Evolutionary conservation across 1,139 yeast genomes (phyloP), one percentile per base, ranked within the genome.

Genomic region (Pichia sp.): DNA sequence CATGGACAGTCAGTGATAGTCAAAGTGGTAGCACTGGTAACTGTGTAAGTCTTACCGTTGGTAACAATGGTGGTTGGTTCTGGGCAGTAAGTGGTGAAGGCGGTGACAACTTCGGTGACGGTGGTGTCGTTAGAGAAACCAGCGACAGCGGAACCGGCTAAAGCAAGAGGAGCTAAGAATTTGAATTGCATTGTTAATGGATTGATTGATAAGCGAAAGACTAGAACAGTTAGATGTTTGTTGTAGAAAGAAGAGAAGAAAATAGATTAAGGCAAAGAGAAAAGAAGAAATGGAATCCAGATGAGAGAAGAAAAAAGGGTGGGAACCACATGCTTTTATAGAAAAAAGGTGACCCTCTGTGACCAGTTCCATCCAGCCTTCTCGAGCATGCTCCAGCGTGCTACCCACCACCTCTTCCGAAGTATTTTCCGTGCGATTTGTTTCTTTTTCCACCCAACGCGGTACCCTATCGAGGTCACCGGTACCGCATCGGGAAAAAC

Each of bases 1-100:
- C 90, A 85, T 67, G 80, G 80, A 65, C 79, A 75, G 67, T 77
- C 81, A 58, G 85, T 79, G 70, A 81, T 74, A 62, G 84, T 80
- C 63, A 82, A 64, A 58, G 85, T 80, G 60, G 81, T 75, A 53
- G 81, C 77, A 54, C 63, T 75, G 52, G 80, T 72, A 62, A 79
- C 84, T 56, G 81, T 77, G 74, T 75, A 69, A 58, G 79, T 74
- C 62, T 66, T 64, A 65, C 74, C 76, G 71, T 81, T 80, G 64
- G 78, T 70, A 62, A 75, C 71, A 57, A 82, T 63, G 55, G 75
- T 73, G 60, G 87, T 82, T 57, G 85, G 69, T 54, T 66, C 73
- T 67, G 86, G 86, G 66, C 86, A 80, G 79, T 78, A 80, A 57
- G 86, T 80, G 67, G 82, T 76, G 73, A 72, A 76, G 59, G 72